These are phyloP conservation scores for Wickerhamiella cacticola DNA, from an alignment of 805 yeast species.

Conservation along the genomic window DNA sequence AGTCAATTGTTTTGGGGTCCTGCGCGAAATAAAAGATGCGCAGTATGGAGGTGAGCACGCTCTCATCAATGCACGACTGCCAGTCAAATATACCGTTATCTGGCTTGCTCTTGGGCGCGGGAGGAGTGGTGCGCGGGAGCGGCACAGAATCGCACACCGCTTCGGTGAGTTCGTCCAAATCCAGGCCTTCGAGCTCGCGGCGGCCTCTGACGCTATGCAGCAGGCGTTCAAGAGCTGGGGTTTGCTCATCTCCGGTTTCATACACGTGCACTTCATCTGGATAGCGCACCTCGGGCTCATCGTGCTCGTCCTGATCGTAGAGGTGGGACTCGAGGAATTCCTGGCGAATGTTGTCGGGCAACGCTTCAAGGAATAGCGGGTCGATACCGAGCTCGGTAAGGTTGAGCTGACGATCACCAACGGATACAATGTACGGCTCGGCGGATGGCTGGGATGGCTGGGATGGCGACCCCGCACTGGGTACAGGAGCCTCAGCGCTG, in stretches of 20 bases:
- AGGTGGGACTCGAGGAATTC: slow-evolving; percentile 7
- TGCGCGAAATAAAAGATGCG: background rate
- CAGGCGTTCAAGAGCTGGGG: background rate
- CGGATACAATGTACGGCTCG: slow-evolving; percentile 1
- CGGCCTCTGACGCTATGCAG: background rate
- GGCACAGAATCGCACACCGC: background rate
- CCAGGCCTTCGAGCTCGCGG: background rate
- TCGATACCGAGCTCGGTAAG: slow-evolving; percentile 12
- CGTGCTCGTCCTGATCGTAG: background rate
- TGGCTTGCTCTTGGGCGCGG: background rate
- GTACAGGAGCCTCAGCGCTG: no score
- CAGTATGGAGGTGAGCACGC: background rate
- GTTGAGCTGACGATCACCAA: slow-evolving; percentile 11
- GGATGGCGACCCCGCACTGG: background rate
- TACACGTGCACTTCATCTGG: background rate
- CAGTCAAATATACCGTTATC: background rate
- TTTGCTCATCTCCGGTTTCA: background rate
- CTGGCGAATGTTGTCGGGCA: slow-evolving; percentile 10
- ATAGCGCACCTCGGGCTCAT: background rate
- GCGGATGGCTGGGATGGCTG: background rate
- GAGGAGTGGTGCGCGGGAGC: background rate
- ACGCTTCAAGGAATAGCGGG: slow-evolving; percentile 11
- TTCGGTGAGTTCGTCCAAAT: background rate
- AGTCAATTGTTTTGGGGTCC: background rate
- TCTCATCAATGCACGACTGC: background rate